These are phyloP conservation scores for Leucogyrophana mollusca DNA, from an alignment of 768 basidiomycete species.

Conservation along the genomic window DNA sequence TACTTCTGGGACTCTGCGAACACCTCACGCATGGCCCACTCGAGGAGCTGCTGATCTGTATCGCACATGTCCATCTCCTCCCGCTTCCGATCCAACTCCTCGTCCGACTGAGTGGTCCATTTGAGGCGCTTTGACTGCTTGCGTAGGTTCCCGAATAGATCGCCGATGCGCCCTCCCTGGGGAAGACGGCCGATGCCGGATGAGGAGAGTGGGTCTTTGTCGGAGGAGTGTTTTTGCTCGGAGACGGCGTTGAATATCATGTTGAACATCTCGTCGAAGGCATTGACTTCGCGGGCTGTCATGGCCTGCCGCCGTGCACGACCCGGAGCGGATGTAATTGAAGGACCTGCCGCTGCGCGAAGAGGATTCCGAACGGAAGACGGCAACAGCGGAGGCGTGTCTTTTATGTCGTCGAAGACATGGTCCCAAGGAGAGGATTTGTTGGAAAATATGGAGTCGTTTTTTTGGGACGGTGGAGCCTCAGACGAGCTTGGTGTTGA, in stretches of 20 bases:
- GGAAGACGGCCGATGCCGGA: slow-evolving; percentile 20
- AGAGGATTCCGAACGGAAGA: slow-evolving; percentile 14
- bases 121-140: slow-evolving; percentile 47
- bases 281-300: slow-evolving; percentile 64
- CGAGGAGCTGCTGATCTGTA: slow-evolving; percentile 67
- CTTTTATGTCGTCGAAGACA: slow-evolving; percentile 48
- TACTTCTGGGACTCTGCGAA: slow-evolving; percentile 59
- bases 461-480: slow-evolving; percentile 2
- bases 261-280: slow-evolving; percentile 74
- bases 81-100: slow-evolving; percentile 64
- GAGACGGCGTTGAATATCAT: slow-evolving; percentile 61
- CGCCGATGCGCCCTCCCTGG: slow-evolving; percentile 31
- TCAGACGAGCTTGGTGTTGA: background rate
- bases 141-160: slow-evolving; percentile 56
- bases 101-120: slow-evolving; percentile 51
- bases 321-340: slow-evolving; percentile 4
- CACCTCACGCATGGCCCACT: slow-evolving; percentile 70
- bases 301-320: slow-evolving; percentile 50
- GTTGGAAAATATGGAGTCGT: slow-evolving; percentile 34
- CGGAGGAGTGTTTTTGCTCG: slow-evolving; percentile 25
- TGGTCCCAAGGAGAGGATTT: slow-evolving; percentile 49
- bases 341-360: slow-evolving; percentile 7
- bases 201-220: slow-evolving; percentile 6
- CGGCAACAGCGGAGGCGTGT: slow-evolving; percentile 24
- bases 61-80: slow-evolving; percentile 71